Conservation (phyloP, 352 stramenopile species). For the Globisporangium paddicum region DNA sequence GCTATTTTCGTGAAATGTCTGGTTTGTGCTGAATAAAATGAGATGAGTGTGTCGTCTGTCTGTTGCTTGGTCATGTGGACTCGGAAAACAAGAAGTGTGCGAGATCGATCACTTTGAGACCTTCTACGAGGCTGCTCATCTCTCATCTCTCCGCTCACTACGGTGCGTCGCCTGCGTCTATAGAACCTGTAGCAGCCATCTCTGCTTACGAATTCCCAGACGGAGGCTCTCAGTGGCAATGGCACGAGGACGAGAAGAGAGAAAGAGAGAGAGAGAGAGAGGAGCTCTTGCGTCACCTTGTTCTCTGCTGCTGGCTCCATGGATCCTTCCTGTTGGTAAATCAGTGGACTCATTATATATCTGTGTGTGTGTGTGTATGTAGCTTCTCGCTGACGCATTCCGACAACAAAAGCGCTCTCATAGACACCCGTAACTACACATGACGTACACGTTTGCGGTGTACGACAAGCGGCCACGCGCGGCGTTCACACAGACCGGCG, state of each 20-base stretch:
- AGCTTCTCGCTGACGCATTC: neutral
- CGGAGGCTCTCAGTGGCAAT: no score
- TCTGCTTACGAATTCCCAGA: no score
- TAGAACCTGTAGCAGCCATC: no score
- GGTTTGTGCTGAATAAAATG: neutral
- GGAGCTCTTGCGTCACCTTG: neutral
- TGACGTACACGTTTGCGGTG: slow-evolving; percentile 16
- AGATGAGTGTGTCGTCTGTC: neutral
- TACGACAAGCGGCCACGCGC: slow-evolving; percentile 30
- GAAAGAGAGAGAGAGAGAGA: no score
- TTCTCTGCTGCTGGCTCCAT: neutral
- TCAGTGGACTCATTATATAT: neutral
- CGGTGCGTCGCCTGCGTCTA: neutral
- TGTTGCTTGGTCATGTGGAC: neutral
- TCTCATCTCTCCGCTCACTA: no score
- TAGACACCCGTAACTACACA: neutral
- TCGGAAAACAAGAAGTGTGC: no score
- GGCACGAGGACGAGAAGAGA: neutral
- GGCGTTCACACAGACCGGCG: slow-evolving; percentile 56
- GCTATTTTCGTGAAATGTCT: neutral
- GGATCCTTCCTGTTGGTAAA: neutral
- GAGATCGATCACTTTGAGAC: neutral
- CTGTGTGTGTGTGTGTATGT: neutral
- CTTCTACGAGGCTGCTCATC: neutral
- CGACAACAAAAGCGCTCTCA: neutral